Evolutionary conservation across 768 basidiomycete species (phyloP), one percentile per base, ranked within the genome.

Genomic region (Trametes cubensis): DNA sequence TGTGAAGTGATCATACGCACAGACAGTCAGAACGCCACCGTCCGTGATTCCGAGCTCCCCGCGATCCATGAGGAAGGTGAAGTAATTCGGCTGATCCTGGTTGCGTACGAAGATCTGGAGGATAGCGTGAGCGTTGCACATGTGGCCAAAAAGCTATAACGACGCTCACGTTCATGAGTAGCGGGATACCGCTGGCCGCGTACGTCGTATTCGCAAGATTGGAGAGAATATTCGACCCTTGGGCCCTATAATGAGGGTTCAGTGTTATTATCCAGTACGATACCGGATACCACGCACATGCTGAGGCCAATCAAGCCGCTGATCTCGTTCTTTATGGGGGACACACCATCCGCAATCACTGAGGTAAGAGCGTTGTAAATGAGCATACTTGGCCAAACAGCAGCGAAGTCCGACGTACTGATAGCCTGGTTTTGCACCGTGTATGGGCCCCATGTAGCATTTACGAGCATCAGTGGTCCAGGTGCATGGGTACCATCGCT

Each of bases 1-100:
- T 3, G 38, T 20, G 1, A 34, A 4, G 38, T 14, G 18, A 34
- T 17, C 1, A 15, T 15, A 50, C 55, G n/a, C 34, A 55, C 63
- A 49, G 15, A 60, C 39, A 1, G 64, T 53, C 6, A 68, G 40
- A 4, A 44, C 39, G 26, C 57, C 57, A 17, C 65, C 62, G 30
- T 34, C 30, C 15, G 44, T 48, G 8, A 62, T 10, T 2, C 51
- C 53, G 6, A 50, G 20, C 11, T 64, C 50, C 1, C 26, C 38
- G 4, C 52, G 42, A 10, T 39, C 40, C 39, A 64, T 21, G 20
- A 58, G 52, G 41, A 64, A 64, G 7, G 63, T 49, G 34, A 49
- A 40, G 53, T 54, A 55, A 17, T 52, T 64, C 3, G 51, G 63
- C 38, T 47, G 30, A 5, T 54, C 47, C 17, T 30, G n/a, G n/a